Evolutionary conservation across 2,329 filamentous ascomycete genomes (phyloP), one percentile per base, ranked within the genome.

Genomic region (Trichoderma citrinoviride): DNA sequence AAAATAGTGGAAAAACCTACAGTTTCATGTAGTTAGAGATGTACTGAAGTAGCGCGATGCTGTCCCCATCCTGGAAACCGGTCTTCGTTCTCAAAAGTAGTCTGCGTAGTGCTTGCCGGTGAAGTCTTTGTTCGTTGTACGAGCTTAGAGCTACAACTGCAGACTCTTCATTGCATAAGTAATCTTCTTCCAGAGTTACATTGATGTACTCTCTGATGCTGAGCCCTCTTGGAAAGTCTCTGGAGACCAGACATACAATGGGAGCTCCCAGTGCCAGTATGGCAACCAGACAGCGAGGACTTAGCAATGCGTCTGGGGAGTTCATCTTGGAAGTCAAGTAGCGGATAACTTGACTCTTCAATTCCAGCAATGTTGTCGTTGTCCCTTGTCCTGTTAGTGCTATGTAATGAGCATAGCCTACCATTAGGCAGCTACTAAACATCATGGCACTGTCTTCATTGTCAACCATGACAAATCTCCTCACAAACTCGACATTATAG

Each of bases 21-120:
- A 58, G 33, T 4, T 47, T 37, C 19, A 58, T 58, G n/a, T 58
- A 47, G n/a, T 58, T 47, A 23, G 55, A 58, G n/a, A 58, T 58
- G 33, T 47, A 47, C 27, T 58, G 41, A 41, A 58, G 15, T 47
- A 58, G 10, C 33, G 55, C 55, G 15, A 58, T 21, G 43, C 55
- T 58, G n/a, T 58, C 55, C 14, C 41, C 12, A 7, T 58, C 55
- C 23, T 47, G 41, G 15, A 47, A 47, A 3, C 37, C 47, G 7
- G 25, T 15, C 10, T 14, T 58, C 6, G 43, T 33, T 37, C 47
- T 58, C 5, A 47, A 27, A 27, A 47, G 47, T n/a, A 58, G n/a
- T 47, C 27, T 47, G 25, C n/a, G 15, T 29, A 58, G 37, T 58
- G 55, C 55, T n/a, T 47, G 43, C 21, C 55, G 41, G 27, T 58